Evolutionary conservation across 2,329 filamentous ascomycete species (phyloP), one percentile per base, ranked within the genome.

Genomic region (Xylariales sp.): DNA sequence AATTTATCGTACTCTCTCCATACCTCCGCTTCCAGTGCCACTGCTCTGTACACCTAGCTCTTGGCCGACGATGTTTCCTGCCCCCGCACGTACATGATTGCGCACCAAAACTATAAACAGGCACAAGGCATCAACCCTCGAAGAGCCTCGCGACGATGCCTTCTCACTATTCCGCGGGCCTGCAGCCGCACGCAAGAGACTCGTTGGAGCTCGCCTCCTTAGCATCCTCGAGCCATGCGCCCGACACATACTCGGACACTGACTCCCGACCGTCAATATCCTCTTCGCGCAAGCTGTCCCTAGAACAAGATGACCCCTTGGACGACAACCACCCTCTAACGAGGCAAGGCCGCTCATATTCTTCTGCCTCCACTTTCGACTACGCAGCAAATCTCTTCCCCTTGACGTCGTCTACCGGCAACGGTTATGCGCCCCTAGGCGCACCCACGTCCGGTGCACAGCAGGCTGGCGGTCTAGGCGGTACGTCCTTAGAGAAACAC

Each of bases 121-220:
- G n/a, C n/a, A n/a, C n/a, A n/a, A n/a, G n/a, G n/a, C n/a, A n/a
- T n/a, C n/a, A n/a, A n/a, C n/a, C n/a, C n/a, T n/a, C n/a, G n/a
- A n/a, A n/a, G n/a, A 25, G 8, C 23, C 19, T 34, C 31, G 36
- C 33, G 33, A 37, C 55, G 40, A 69, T 65, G 62, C 57, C 63
- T 46, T 52, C 57, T 42, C 59, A 61, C 49, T 73, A 71, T 56
- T 62, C 54, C 42, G 59, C 63, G 47, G 63, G 59, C 51, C 60
- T 67, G 40, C 65, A 66, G 47, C 59, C 65, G 47, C 63, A 67
- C 46, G 62, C 79, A 44, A 87, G 93, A 67, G 93, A 98, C 73
- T 97, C 91, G 32, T 81, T 98, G 56, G 93, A 98, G 70, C 84
- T 98, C 41, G 93, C 90, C 43, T 96, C 90, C 37, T 81, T 98